Percentiles rank a stretch among this genome's conserved stretches.
Conservation (phyloP, 768 basidiomycete genomes). For the Leccinum boreale region DNA sequence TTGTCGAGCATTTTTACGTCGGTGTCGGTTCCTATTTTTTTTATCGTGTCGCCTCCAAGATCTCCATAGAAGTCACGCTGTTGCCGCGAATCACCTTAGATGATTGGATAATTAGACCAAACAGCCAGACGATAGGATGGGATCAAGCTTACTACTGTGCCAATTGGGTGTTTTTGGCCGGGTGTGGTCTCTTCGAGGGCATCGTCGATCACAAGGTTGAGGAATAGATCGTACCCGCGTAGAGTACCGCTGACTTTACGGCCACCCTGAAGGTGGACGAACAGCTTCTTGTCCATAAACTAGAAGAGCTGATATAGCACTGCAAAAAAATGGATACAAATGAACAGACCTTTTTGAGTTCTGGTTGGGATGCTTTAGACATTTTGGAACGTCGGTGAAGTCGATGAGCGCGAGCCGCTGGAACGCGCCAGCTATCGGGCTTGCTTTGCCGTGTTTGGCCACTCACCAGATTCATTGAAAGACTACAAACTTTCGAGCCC, state of each 20-base stretch:
- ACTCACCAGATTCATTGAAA: not conserved
- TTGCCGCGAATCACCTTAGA: conserved; percentile 92
- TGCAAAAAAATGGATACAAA: conserved; percentile 1
- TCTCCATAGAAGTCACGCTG: conserved; percentile 95
- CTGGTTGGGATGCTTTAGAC: conserved; percentile 96
- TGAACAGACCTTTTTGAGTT: conserved; percentile 89
- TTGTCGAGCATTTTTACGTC: conserved; percentile 1
- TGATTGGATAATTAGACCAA: conserved; percentile 4
- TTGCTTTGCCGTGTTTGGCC: conserved; percentile 36
- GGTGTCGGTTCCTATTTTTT: not conserved
- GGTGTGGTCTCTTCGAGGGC: conserved; percentile 88
- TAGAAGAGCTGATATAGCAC: conserved; percentile 27
- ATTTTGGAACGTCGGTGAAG: conserved; percentile 38
- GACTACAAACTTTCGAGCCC: not conserved
- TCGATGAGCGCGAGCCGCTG: not conserved
- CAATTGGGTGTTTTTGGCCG: conserved; percentile 86
- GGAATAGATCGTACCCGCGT: conserved; percentile 97
- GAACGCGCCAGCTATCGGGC: not conserved
- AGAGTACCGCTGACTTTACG: conserved; percentile 94
- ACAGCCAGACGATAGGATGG: not conserved
- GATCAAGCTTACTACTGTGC: conserved; percentile 74
- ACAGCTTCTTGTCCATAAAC: conserved; percentile 99
- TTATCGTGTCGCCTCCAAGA: conserved; percentile 58
- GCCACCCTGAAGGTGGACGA: conserved; percentile 90
- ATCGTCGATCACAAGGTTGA: conserved; percentile 97